Conservation (phyloP, 257 asterid species). For the Leonotis leonurus region DNA sequence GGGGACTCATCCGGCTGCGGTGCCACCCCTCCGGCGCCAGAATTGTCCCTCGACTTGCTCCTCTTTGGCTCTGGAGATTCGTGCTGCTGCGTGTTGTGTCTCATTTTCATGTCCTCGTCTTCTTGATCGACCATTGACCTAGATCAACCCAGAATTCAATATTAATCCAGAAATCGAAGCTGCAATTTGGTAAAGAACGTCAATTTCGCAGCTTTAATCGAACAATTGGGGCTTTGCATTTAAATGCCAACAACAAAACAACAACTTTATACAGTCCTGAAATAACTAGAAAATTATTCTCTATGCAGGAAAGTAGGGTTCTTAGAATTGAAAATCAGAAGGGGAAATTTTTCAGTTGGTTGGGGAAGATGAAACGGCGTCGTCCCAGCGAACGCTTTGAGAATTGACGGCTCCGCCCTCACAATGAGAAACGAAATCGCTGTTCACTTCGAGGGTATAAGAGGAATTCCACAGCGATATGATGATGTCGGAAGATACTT, state of each 20-base stretch:
- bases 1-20: constrained; percentile 36
- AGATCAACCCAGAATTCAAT: constrained; percentile 11
- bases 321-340: constrained; percentile 9
- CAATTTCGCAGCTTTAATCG: constrained; percentile 10
- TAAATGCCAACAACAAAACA: not conserved
- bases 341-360: constrained; percentile 13
- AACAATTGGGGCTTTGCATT: constrained; percentile 30
- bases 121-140: constrained; percentile 64
- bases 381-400: no score
- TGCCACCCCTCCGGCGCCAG: constrained; percentile 28
- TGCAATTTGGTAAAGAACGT: constrained; percentile 1
- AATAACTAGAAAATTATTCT: not conserved
- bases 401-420: no score
- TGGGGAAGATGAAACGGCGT: no score
- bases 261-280: not conserved
- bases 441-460: not conserved
- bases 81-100: constrained; percentile 60
- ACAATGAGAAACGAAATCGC: not conserved
- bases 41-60: constrained; percentile 66
- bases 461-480: not conserved
- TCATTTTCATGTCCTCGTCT: constrained; percentile 60
- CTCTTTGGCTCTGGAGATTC: constrained; percentile 94
- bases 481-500: constrained; percentile 17
- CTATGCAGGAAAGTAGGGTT: constrained; percentile 6
- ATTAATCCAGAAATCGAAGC: constrained; percentile 14